Evolutionary conservation across 78 protist genomes (phyloP).

Genomic region (Emiliania huxleyi): DNA sequence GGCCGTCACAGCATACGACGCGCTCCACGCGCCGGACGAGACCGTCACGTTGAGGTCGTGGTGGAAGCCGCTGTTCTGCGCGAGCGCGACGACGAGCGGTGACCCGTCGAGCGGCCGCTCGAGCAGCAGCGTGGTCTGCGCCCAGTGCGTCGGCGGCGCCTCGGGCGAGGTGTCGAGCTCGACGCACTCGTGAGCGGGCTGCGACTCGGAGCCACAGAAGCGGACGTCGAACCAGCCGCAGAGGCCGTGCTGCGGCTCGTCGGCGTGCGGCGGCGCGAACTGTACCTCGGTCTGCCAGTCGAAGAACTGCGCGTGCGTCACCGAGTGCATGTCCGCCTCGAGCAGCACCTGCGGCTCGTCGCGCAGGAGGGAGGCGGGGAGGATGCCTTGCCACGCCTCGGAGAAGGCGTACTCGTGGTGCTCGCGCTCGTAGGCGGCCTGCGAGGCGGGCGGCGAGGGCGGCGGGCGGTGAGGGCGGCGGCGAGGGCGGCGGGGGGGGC

Average conservation of each 20-base stretch:
- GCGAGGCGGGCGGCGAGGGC: no score
- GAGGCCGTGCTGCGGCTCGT: neutral
- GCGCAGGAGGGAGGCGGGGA: neutral
- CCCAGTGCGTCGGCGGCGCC: neutral
- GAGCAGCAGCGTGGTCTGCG: neutral
- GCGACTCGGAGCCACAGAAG: neutral
- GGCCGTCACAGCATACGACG: neutral
- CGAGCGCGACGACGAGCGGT: neutral
- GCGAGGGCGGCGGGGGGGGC: no score
- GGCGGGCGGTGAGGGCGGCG: no score
- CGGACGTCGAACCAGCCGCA: constrained; percentile 1
- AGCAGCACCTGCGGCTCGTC: neutral
- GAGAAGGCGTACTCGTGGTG: neutral
- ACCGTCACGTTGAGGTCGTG: neutral
- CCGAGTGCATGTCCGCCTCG: neutral
- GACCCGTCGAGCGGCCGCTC: neutral
- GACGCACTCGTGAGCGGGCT: neutral
- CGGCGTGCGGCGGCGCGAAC: neutral
- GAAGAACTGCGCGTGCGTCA: neutral
- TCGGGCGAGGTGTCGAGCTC: neutral
- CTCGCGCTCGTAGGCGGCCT: neutral
- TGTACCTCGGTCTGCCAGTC: neutral
- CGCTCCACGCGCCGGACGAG: neutral
- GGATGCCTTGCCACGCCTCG: neutral
- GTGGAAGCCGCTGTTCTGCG: neutral